These are phyloP conservation scores for Leptosphaerulina australis DNA, from an alignment of 2,329 filamentous ascomycete species.

Conservation along the genomic window DNA sequence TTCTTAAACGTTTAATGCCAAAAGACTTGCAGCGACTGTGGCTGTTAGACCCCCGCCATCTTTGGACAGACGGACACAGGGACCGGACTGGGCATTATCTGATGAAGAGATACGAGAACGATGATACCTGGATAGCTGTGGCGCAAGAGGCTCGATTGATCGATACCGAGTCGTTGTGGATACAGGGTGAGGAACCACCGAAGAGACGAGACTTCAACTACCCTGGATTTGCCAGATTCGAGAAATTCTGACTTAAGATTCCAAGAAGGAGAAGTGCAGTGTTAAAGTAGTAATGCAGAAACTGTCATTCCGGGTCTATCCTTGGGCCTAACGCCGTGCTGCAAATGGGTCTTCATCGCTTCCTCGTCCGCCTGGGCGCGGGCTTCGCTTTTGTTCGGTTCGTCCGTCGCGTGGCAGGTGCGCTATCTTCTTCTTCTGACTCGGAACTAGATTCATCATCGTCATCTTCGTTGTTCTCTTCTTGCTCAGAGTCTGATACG, in stretches of 20 bases:
- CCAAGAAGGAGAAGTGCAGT: not conserved
- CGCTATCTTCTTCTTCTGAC: conserved; percentile 40
- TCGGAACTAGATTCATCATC: conserved; percentile 41
- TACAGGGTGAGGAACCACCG: not conserved
- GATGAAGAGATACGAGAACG: not conserved
- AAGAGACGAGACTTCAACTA: conserved; percentile 6
- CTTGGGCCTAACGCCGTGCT: not conserved
- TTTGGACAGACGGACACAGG: not conserved
- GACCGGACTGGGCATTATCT: not conserved
- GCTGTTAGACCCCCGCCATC: conserved; percentile 10
- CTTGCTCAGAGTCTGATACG: conserved; percentile 45
- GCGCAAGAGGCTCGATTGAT: conserved; percentile 4
- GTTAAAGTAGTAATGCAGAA: not conserved
- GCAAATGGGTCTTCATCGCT: conserved; percentile 19
- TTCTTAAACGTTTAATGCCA: not conserved
- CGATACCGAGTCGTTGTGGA: conserved; percentile 1
- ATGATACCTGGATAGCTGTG: not conserved
- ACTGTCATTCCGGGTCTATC: conserved; percentile 10
- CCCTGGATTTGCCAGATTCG: conserved; percentile 4
- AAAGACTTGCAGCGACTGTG: not conserved
- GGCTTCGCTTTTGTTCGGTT: conserved; percentile 35
- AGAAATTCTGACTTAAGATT: not conserved
- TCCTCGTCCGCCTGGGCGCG: conserved; percentile 40
- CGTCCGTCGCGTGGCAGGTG: conserved; percentile 42
- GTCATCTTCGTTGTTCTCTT: conserved; percentile 47